Evolutionary conservation across 2,329 filamentous ascomycete species (phyloP), one percentile per base, ranked within the genome.

Genomic region (Geosmithia morbida): DNA sequence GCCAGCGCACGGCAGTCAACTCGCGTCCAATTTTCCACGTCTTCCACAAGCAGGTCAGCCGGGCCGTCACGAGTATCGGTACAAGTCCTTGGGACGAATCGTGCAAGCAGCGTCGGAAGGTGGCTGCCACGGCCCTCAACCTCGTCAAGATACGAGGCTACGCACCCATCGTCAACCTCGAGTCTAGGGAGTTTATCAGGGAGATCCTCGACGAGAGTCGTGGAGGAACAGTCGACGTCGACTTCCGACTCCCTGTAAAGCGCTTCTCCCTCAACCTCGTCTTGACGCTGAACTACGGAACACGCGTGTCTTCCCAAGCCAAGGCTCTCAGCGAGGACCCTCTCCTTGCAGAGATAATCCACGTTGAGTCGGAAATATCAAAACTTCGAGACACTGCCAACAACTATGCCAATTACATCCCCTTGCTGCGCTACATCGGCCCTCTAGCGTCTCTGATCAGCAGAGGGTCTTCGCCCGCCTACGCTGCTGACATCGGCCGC

Each of bases 31-130:
- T 69, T 16, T 70, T 83, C 46, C 79, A 83, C 77, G 47, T 81
- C 70, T 41, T 78, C 64, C 54, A 80, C 70, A 43, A 77, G 75
- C 57, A 79, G 72, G 22, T 82, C 72, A 59, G 55, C 29, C 55
- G 53, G 1, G 51, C 57, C 2, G 58, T 61, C 7, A 60, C 57
- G 1, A 61, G 57, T 14, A 81, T 84, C 47, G 80, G 80, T 2
- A 83, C 79, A 1, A 81, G 77, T 0, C 80, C 80, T 0, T 83
- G 79, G 77, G 78, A 83, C 52, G 79, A 82, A 46, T 80, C 75
- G 16, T 81, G 77, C 62, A 83, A 83, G 58, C 68, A 71, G 11
- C 67, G 79, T 7, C 70, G 80, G 41, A 83, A 82, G 65, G 78
- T 79, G 2, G 79, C 79, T 0, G 79, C 79, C 0, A 81, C 78